Evolutionary conservation across 2,329 filamentous ascomycete species (phyloP), one percentile per base, ranked within the genome.

Genomic region (Scortechinia acanthostroma): DNA sequence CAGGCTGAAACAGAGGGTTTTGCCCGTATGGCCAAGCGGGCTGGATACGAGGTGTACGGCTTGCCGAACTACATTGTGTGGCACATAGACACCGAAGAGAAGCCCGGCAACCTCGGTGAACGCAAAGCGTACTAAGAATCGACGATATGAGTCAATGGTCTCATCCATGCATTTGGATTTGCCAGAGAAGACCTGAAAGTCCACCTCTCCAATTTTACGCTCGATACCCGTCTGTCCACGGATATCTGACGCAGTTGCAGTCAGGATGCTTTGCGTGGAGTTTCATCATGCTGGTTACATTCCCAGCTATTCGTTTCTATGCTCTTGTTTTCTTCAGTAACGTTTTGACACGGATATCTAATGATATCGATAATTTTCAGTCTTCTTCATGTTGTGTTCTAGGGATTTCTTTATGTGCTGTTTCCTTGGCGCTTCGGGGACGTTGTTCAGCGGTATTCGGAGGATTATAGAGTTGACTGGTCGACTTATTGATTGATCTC

Each of bases 1-100:
- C 84, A 88, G 66, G 84, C 84, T 47, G 84, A 88, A 62, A 88
- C 84, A 10, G 84, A 88, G 64, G 84, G 84, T 10, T 88, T 88
- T 58, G 84, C 83, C 21, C 86, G 83, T 57, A 88, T 88, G 84
- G 84, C 84, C 43, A 86, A 84, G 63, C 70, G 83, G 48, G 84
- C 84, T 15, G 83, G 83, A 22, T 88, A 87, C 58, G 71, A 81
- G 52, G 84, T 88, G 23, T 72, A 79, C 51, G 84, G 84, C 16
- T 60, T 88, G 50, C 84, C 84, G 21, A 88, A 88, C 58, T 88
- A 88, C 58, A 78, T 88, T 21, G 83, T 88, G 48, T 88, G 84
- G 84, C 84, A 88, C 60, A 79, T 86, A 52, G 84, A 88, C 58
- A 88, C 84, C 15, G 73, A 83, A 42, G 84, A 88, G 68, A 86